Percentiles rank a stretch among this genome's conserved stretches.
Conservation (phyloP, 78 protist genomes). For the Dictyostelium brefeldianum region DNA sequence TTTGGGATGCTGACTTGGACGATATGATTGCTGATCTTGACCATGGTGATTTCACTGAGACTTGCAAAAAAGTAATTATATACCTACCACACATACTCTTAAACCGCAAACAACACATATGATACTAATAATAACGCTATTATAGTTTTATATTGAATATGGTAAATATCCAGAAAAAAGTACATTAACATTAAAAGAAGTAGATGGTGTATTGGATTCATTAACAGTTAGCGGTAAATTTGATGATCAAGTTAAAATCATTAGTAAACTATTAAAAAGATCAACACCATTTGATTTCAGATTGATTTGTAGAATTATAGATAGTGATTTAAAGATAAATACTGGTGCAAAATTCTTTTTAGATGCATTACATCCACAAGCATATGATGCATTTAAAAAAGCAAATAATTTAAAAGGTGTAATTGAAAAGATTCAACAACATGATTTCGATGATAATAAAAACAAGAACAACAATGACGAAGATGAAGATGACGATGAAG, state of each 20-base stretch:
- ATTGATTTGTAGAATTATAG: constrained; percentile 69
- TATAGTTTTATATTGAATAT: constrained; percentile 53
- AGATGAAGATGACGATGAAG: not conserved
- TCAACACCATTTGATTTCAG: constrained; percentile 78
- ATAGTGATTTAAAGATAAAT: constrained; percentile 84
- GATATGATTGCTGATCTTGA: constrained; percentile 71
- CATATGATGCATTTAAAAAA: constrained; percentile 80
- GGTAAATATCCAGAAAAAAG: constrained; percentile 50
- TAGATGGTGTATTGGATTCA: constrained; percentile 77
- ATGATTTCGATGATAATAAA: not conserved
- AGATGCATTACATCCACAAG: constrained; percentile 83
- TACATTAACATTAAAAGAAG: constrained; percentile 80
- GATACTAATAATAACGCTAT: not conserved
- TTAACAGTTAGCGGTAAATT: constrained; percentile 71
- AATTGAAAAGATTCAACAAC: constrained; percentile 58
- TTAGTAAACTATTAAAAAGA: constrained; percentile 53
- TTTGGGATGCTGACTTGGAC: constrained; percentile 31
- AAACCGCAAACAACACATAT: too few species aligned
- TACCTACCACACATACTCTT: too few species aligned
- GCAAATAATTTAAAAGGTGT: constrained; percentile 72
- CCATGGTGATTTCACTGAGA: constrained; percentile 85
- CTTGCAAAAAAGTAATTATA: constrained; percentile 79
- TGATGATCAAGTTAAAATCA: constrained; percentile 76
- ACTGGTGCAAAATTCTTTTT: constrained; percentile 87
- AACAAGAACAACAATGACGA: not conserved